Percentiles rank a stretch among this genome's conserved stretches.
These are phyloP conservation scores for Hypoxylon sp. DNA, from an alignment of 2,329 filamentous ascomycete species.

Conservation along the genomic window DNA sequence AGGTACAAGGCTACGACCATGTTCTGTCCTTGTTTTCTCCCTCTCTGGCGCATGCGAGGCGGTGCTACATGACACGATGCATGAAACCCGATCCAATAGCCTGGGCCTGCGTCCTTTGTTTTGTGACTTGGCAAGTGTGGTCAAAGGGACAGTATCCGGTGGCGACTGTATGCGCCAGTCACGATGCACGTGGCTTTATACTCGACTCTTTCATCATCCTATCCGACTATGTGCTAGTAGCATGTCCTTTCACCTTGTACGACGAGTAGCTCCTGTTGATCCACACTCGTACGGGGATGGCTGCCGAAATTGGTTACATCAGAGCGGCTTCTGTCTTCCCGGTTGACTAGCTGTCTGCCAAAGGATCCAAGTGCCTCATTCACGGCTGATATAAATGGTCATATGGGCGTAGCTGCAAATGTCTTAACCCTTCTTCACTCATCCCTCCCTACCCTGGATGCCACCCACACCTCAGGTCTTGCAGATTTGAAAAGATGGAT, in stretches of 20 bases:
- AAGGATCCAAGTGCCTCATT: neutral
- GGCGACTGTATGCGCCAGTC: neutral
- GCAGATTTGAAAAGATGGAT: conserved; percentile 16
- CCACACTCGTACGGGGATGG: neutral
- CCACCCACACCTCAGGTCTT: neutral
- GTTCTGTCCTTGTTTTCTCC: neutral
- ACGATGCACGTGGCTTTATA: neutral
- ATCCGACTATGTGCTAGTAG: neutral
- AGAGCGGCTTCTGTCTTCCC: neutral
- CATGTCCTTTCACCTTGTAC: conserved; percentile 3
- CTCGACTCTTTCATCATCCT: neutral
- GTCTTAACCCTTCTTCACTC: neutral
- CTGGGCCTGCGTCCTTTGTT: neutral
- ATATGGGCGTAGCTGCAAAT: neutral
- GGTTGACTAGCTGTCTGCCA: neutral
- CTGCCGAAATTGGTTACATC: neutral
- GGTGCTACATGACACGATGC: neutral
- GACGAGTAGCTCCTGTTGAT: conserved; percentile 2
- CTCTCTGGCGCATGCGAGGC: neutral
- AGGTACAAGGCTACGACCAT: neutral
- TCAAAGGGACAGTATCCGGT: neutral
- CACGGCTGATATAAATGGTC: neutral
- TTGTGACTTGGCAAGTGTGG: neutral
- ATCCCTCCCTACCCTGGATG: neutral
- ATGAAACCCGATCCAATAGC: neutral